Conservation (phyloP, 2,329 filamentous ascomycete species). For the Diplodia sapinea region DNA sequence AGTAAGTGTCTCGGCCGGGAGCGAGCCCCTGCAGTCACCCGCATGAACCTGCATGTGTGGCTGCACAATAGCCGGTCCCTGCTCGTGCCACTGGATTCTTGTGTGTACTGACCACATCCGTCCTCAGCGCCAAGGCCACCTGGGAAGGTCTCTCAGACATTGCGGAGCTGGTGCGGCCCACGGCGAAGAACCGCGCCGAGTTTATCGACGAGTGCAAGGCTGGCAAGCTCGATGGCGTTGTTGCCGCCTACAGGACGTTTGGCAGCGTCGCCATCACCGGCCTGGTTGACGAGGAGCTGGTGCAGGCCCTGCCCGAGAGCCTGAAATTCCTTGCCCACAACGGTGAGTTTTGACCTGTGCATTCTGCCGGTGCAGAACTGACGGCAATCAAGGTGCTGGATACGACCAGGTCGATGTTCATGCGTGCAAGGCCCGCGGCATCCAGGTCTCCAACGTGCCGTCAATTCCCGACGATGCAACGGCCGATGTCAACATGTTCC, state of each 20-base stretch:
- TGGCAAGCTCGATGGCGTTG: conserved; percentile 69
- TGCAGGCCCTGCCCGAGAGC: conserved; percentile 54
- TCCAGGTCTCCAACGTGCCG: conserved; percentile 82
- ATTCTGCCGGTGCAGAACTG: background rate
- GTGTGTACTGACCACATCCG: conserved; percentile 1
- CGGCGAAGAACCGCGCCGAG: conserved; percentile 65
- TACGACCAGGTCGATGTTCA: conserved; percentile 82
- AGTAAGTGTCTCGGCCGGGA: conserved; percentile 55
- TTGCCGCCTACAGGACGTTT: conserved; percentile 75
- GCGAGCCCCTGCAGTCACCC: background rate
- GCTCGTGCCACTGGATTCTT: background rate
- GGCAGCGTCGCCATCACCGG: conserved; percentile 69
- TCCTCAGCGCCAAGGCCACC: conserved; percentile 64
- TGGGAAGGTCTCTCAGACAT: conserved; percentile 67
- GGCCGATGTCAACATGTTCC: conserved; percentile 79
- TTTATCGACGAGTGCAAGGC: conserved; percentile 72
- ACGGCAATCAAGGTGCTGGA: conserved; percentile 66
- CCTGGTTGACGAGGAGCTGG: conserved; percentile 71
- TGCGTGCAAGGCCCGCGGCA: conserved; percentile 69
- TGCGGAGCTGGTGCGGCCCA: conserved; percentile 69
- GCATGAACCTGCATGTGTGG: conserved; percentile 1
- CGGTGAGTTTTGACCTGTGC: conserved; percentile 46
- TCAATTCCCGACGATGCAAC: conserved; percentile 82
- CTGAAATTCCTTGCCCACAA: conserved; percentile 52
- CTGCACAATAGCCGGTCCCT: conserved; percentile 21